Evolutionary conservation across 116 monocot genomes (phyloP).

Genomic region (Trichopus zeylanicus): DNA sequence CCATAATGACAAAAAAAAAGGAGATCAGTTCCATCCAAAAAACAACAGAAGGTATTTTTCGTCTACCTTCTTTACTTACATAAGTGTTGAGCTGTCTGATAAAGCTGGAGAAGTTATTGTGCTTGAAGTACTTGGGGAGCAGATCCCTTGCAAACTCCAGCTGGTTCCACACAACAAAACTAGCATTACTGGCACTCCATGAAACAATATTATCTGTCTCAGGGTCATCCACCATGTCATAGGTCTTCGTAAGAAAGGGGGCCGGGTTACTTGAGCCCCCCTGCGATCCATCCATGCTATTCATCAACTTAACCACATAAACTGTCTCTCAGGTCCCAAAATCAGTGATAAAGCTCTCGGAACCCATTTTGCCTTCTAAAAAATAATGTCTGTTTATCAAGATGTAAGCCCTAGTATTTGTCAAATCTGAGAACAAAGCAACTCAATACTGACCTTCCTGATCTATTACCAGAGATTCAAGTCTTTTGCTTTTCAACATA

Average conservation of each 20-base stretch:
- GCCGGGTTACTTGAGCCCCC: slow-evolving; percentile 25
- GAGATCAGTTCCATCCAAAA: not conserved
- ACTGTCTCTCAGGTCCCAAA: not conserved
- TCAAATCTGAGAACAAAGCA: not conserved
- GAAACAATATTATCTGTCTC: slow-evolving; percentile 30
- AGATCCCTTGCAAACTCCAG: slow-evolving; percentile 57
- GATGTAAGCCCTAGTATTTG: not conserved
- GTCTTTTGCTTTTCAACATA: too few relatives aligned
- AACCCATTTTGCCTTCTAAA: not conserved
- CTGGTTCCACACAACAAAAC: slow-evolving; percentile 53
- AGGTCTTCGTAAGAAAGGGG: slow-evolving; percentile 53
- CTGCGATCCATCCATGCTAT: slow-evolving; percentile 17
- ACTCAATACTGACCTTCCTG: too few relatives aligned
- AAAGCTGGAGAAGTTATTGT: slow-evolving; percentile 66
- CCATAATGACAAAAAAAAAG: too few relatives aligned
- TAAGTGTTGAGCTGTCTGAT: slow-evolving; percentile 49
- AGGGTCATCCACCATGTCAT: slow-evolving; percentile 57
- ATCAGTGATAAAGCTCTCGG: not conserved
- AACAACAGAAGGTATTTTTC: not conserved
- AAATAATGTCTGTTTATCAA: not conserved
- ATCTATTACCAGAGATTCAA: too few relatives aligned
- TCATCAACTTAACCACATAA: not conserved
- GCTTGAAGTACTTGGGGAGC: slow-evolving; percentile 61
- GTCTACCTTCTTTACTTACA: slow-evolving; percentile 15
- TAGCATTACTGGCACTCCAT: slow-evolving; percentile 22